Evolutionary conservation across 805 yeast species (phyloP), one percentile per base, ranked within the genome.

Genomic region (Grigorovia transvaalensis): DNA sequence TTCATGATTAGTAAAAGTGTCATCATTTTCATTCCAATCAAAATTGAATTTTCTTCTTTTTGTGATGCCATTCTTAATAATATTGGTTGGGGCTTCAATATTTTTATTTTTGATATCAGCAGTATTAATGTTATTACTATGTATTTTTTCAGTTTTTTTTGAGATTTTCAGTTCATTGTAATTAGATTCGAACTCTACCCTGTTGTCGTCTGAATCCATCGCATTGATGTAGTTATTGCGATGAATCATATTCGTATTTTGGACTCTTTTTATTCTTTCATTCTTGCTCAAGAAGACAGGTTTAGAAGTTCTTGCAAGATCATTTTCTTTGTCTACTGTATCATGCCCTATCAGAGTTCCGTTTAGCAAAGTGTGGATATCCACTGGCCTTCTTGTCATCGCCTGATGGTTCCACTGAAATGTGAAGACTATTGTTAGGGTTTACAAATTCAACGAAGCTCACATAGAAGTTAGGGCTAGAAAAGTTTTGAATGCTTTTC

Each of bases 1-100:
- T 49, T 70, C 70, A 51, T 70, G 73, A 1, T 67, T 68, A 0
- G 56, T 54, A 0, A 79, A 61, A 0, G 95, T 85, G 61, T 88
- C 96, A 13, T 85, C 93, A 0, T 72, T 71, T 1, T 67, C 71
- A 53, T 75, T 74, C 95, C 96, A 88, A 12, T 77, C 83, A 65
- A 87, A 86, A 9, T 73, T 71, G 65, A 84, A 86, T 57, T 74
- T 76, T 1, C 54, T 27, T 4, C 57, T 47, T 56, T 54, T 38
- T 35, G 11, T 46, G 2, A 38, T 19, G 30, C 20, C 29, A 17
- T 18, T 30, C 12, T 19, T 33, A 9, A 9, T 30, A 9, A 17
- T 13, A 5, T 38, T 38, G 8, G 8, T 15, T 38, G 17, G 2
- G 17, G 8, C 4, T 2, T 2, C 15, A 13, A 12, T 38, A 4